Evolutionary conservation across 2,329 filamentous ascomycete genomes (phyloP).

Genomic region (Thelonectria rubi): DNA sequence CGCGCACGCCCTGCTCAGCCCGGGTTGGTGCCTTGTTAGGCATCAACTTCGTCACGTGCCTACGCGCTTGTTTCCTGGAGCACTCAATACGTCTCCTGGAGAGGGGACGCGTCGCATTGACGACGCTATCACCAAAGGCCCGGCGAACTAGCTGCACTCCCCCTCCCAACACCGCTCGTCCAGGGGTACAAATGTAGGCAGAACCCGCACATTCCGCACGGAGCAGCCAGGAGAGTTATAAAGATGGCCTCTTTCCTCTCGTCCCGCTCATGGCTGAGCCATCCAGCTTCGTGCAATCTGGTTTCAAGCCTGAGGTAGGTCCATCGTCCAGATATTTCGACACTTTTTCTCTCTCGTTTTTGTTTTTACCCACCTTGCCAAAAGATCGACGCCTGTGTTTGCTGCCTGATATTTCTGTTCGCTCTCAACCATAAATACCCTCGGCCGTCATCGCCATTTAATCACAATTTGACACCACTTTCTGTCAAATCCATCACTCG

Average conservation of each 20-base stretch:
- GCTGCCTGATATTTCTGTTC: conserved; percentile 17
- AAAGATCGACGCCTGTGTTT: conserved; percentile 2
- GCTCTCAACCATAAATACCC: conserved; percentile 21
- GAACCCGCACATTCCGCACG: conserved; percentile 32
- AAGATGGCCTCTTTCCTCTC: conserved; percentile 34
- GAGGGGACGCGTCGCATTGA: conserved; percentile 29
- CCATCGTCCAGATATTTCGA: conserved; percentile 23
- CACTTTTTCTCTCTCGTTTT: conserved; percentile 28
- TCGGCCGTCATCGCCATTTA: conserved; percentile 20
- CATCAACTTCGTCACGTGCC: conserved; percentile 32
- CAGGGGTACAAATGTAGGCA: conserved; percentile 39
- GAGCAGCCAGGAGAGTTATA: conserved; percentile 39
- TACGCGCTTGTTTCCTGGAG: conserved; percentile 15
- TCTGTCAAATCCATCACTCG: background rate
- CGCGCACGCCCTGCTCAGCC: conserved; percentile 6
- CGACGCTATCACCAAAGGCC: conserved; percentile 37
- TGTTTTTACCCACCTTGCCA: conserved; percentile 12
- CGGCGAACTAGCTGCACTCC: conserved; percentile 35
- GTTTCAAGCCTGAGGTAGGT: conserved; percentile 48
- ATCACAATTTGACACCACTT: conserved; percentile 19
- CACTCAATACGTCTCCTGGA: conserved; percentile 27
- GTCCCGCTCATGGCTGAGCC: conserved; percentile 11
- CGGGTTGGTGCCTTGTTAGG: conserved; percentile 5
- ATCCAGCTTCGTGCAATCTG: conserved; percentile 29
- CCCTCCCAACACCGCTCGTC: conserved; percentile 3